Base-by-base conservation (phyloP, 2,329 filamentous ascomycete genomes). In the Cercospora zeina region DNA sequence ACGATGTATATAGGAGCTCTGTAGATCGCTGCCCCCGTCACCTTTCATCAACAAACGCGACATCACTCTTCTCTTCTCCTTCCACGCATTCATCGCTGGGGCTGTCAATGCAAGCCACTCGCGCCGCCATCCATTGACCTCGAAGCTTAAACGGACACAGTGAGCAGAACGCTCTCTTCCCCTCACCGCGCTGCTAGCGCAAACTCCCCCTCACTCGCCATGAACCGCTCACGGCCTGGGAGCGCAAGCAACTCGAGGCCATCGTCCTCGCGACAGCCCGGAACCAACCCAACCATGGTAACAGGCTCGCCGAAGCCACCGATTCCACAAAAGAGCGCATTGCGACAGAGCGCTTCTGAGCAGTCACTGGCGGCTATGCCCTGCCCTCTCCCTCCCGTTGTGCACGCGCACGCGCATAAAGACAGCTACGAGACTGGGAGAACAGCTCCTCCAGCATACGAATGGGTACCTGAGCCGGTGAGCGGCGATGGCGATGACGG, bases 361-460 rank as follows among this genome's bases (percentile, higher is more conserved):
- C 36, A 50, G 11, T 62, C 56, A 4, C 30, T 61, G 27, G 42
- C 47, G 21, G 37, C 50, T 9, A 21, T 55, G 1, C 27, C 54
- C 16, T 30, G 30, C 8, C 47, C 49, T 5, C 55, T 59, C 9
- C 47, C 51, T 3, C 54, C 49, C 10, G 24, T 27, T 21, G 45
- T 16, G 31, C 37, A 59, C n/a, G 30, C 11, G n/a, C 16, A 59
- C 31, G 47, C 56, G 49, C 45, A 50, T 19, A 62, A 61, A 50
- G 31, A 57, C 56, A 64, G 63, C 36, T 58, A 54, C 31, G 58
- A 61, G 13, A 66, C 57, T 24, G 56, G 58, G 11, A 58, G 65
- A 10, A 69, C 67, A 21, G 64, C 65, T 3, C 71, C 71, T 21
- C 71, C 71, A 10, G 63, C 69, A 14, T 73, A 73, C 49, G 63